Base-by-base conservation (phyloP, 2,329 filamentous ascomycete species). In the Monilinia vaccinii-corymbosi region DNA sequence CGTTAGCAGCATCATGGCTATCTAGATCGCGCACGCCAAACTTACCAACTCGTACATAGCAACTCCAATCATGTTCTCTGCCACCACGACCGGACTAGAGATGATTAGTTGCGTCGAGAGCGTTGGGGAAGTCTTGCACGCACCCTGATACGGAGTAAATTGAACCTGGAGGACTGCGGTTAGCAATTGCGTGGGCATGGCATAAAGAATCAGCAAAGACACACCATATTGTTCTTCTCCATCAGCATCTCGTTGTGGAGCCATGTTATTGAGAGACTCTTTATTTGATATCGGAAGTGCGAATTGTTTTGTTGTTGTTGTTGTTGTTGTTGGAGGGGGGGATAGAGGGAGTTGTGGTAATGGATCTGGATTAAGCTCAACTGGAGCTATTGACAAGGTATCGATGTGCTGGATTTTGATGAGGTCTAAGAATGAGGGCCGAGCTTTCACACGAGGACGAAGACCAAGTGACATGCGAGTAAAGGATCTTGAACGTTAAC, bases 41-140 rank as follows among this genome's bases (percentile, higher is more conserved):
- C 66, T 36, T 63, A 71, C 91, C 79, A 99, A 82, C 79, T 99
- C 94, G 85, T 97, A 97, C 94, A 99, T 99, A 76, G 94, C 92
- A 82, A 94, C 94, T 75, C 94, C 94, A 73, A 93, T 91, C 92
- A 99, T 96, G 77, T 97, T 87, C 80, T 97, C 93, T 74, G 93
- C 94, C 69, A 99, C 84, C 71, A 99, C 87, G 80, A 99, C 94
- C 73, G 94, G 94, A 68, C 89, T 87, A 66, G 45, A 23, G 21
- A 58, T n/a, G n/a, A 55, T 69, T 48, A 70, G 64, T 34, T 32
- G 7, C 18, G 32, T 28, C 10, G 3, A 9, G 44, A 42, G 18
- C 44, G 11, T 28, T 18, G 25, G 49, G 47, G 25, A 21, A 42
- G n/a, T 14, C 32, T 45, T 46, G 48, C 45, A 61, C 76, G 66